These are phyloP conservation scores for Nakaseomyces glabratus DNA, from an alignment of 1,139 yeast genomes.

Conservation along the genomic window DNA sequence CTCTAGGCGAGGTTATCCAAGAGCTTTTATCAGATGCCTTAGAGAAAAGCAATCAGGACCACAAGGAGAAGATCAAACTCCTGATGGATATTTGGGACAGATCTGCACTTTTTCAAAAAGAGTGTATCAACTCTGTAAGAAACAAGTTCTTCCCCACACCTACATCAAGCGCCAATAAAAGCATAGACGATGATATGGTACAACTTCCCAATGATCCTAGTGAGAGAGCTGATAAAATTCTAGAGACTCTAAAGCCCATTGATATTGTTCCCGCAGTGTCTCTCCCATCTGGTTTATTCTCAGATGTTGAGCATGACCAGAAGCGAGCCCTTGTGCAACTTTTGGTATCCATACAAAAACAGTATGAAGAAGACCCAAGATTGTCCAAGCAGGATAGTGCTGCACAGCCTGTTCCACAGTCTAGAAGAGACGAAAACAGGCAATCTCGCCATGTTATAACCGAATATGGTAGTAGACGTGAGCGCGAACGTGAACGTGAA, in stretches of 20 bases:
- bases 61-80: constrained; percentile 66
- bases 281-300: constrained; percentile 20
- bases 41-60: constrained; percentile 42
- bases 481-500: constrained; percentile 25
- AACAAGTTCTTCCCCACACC: constrained; percentile 46
- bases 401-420: constrained; percentile 4
- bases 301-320: constrained; percentile 30
- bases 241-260: constrained; percentile 19
- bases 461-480: constrained; percentile 29
- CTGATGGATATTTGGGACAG: constrained; percentile 90
- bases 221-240: constrained; percentile 33
- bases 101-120: constrained; percentile 63
- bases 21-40: constrained; percentile 53
- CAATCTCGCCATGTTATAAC: constrained; percentile 17
- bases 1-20: constrained; percentile 50
- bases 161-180: constrained; percentile 17
- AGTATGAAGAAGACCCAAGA: constrained; percentile 12
- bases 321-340: constrained; percentile 40
- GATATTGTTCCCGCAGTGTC: constrained; percentile 18
- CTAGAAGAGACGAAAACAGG: no score
- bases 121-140: constrained; percentile 47
- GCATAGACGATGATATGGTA: constrained; percentile 18
- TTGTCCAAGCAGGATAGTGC: constrained; percentile 3
- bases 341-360: constrained; percentile 33
- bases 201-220: constrained; percentile 40